phyloP scores from a whole-genome alignment of 169 alveolate genomes.

The Eimeria zaria region DNA sequence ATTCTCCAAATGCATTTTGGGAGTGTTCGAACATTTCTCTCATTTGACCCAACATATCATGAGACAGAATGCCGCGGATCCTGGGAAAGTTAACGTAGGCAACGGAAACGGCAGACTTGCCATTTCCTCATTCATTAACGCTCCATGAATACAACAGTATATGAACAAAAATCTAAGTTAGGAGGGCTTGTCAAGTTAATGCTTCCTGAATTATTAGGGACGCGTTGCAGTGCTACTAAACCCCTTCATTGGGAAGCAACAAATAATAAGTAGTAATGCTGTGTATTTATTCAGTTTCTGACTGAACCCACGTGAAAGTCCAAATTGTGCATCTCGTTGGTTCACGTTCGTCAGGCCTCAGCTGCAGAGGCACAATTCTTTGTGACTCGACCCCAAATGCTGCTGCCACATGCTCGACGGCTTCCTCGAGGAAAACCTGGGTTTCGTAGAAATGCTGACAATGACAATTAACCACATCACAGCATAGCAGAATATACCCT shows the following conservation, averaged over 20 bases:
- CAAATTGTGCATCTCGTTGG: conserved; percentile 23
- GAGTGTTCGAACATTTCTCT: conserved; percentile 55
- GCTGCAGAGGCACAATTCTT: conserved; percentile 58
- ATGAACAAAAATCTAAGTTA: not conserved
- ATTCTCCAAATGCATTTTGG: conserved; percentile 30
- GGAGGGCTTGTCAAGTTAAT: not conserved
- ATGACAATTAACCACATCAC: not conserved
- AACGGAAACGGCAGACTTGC: not conserved
- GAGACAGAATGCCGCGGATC: conserved; percentile 45
- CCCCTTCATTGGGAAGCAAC: not conserved
- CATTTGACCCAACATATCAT: conserved; percentile 52
- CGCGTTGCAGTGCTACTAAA: not conserved
- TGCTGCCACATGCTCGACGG: conserved; percentile 7
- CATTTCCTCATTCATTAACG: not conserved
- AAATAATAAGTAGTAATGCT: not conserved
- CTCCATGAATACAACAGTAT: not conserved
- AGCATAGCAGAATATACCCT: not conserved
- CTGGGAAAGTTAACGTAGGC: not conserved
- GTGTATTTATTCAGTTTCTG: not conserved
- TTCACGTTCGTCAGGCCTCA: conserved; percentile 64
- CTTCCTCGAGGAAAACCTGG: conserved; percentile 18
- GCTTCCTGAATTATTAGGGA: not conserved
- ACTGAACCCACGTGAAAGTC: conserved; percentile 48
- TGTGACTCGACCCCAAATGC: conserved; percentile 36
- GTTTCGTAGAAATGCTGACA: conserved; percentile 68